Evolutionary conservation across 1,284 basidiomycete species (phyloP), one percentile per base, ranked within the genome.

Genomic region (Sporisorium scitamineum): DNA sequence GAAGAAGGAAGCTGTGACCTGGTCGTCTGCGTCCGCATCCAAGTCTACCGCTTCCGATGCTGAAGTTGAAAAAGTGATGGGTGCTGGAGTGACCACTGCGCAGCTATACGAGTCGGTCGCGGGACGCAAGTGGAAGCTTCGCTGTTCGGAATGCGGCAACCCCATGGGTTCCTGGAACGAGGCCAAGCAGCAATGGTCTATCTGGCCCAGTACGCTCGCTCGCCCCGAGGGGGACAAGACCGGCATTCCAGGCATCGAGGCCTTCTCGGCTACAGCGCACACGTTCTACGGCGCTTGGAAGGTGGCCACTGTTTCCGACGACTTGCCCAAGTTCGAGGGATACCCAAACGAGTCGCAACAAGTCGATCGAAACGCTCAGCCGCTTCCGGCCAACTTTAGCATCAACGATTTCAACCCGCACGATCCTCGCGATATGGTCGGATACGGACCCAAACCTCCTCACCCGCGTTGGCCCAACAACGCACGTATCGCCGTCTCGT

Each of bases 391-490:
- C 31, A 67, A 66, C 53, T 70, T 66, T 18, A 45, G 18, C 44
- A 34, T 48, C 37, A 58, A 54, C 26, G 59, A 61, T 41, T 70
- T 67, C 41, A 70, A 73, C 48, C 62, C 70, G 41, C 80, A 83
- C 56, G 76, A 67, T 26, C 58, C 74, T 5, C 70, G 83, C 16
- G 78, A 84, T 37, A 62, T 84, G 56, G 50, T 76, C 18, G 87
- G 87, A 11, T 87, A 87, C 70, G 87, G 85, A 26, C 61, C 68
- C 22, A 70, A 74, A n/a, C 80, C 76, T 32, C 85, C 86, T 2
- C 76, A 86, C 44, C 83, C 86, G 4, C 70, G 83, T 29, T 87
- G 87, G 87, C 86, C 86, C 4, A 75, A 76, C 47, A 77, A 80
- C 16, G 86, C 86, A 9, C 83, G 86, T 45, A 80, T 86, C 51